Conservation (phyloP, 208 protist species). For the Leishmania guyanensis region DNA sequence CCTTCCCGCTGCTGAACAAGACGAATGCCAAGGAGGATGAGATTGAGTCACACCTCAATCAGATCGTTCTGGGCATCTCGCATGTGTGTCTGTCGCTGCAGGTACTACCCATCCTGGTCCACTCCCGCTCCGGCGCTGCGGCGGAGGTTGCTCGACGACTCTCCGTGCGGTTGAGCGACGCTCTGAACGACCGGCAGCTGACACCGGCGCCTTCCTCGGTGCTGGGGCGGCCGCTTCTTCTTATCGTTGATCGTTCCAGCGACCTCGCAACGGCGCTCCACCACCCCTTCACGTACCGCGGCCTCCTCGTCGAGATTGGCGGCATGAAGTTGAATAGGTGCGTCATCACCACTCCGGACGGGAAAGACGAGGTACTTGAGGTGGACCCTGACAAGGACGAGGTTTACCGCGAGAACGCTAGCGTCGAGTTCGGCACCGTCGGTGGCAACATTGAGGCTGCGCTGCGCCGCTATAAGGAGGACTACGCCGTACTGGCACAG, state of each 20-base stretch:
- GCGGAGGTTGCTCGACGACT: slow-evolving; percentile 82
- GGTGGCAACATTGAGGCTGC: slow-evolving; percentile 72
- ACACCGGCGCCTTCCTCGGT: slow-evolving; percentile 51
- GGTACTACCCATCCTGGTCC: slow-evolving; percentile 81
- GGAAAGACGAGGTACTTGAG: slow-evolving; percentile 71
- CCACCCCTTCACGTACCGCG: slow-evolving; percentile 91
- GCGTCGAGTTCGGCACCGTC: slow-evolving; percentile 72
- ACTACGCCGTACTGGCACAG: slow-evolving; percentile 66
- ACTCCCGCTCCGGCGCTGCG: slow-evolving; percentile 75
- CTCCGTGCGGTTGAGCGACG: slow-evolving; percentile 65
- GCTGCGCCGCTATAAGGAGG: slow-evolving; percentile 69
- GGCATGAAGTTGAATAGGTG: slow-evolving; percentile 89
- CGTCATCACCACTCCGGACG: slow-evolving; percentile 44
- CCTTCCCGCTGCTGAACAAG: slow-evolving; percentile 74
- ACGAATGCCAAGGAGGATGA: slow-evolving; percentile 61
- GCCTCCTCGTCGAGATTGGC: slow-evolving; percentile 76
- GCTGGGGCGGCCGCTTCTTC: slow-evolving; percentile 77
- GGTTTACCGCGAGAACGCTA: slow-evolving; percentile 74
- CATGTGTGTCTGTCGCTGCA: slow-evolving; percentile 87
- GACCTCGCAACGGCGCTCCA: slow-evolving; percentile 85
- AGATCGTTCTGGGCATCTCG: slow-evolving; percentile 71
- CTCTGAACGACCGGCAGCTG: slow-evolving; percentile 72
- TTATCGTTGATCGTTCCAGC: slow-evolving; percentile 79
- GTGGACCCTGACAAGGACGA: slow-evolving; percentile 84
- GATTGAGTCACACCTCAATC: slow-evolving; percentile 75